Base-by-base conservation (phyloP, 768 basidiomycete species). In the Rhodotorula paludigena region DNA sequence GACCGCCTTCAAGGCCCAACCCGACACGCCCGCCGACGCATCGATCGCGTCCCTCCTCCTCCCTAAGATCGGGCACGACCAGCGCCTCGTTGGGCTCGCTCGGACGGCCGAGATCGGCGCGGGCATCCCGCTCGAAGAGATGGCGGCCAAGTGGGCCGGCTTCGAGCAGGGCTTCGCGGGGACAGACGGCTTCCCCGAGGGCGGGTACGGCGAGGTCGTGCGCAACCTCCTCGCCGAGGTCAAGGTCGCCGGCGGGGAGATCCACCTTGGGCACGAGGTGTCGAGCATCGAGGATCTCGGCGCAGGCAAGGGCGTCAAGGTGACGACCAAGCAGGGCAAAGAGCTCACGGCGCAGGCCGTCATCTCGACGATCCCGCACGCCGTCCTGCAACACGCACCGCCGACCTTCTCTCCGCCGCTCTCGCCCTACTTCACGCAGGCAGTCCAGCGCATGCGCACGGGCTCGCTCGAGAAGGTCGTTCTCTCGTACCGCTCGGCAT, bases 381-480 rank as follows among this genome's bases (percentile, higher is more conserved):
- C 74, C 7, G 76, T 78, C 14, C 74, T 78, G 30, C 73, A 76
- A 49, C 33, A 57, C 9, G 21, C 44, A 1, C 69, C 72, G 1
- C 57, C 69, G 1, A 51, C 28, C 0, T 78, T 78, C 64, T 20
- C 35, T 16, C 77, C 77, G 3, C 59, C 73, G 4, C 74, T 78
- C 14, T 52, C 70, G 6, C 6, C 45, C 3, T 0, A 33, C 16
- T 64, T 66, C 54, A 53, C 53, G 2, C 56, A 71, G 5, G 72
- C 74, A 3, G 36, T 64, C 38, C 48, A 64, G 23, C 58, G 69
- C 10, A 72, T 73, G 36, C 54, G 62, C 20, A 68, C 72, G 45
- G 77, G 77, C 38, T 56, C 66, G 36, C 74, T 78, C 57, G 74
- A 74, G 39, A 78, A 78, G 66, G 45, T 77, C 42, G 73, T 75